phyloP scores from a whole-genome alignment of 1,284 basidiomycete species.

The Pholiota adiposa region DNA sequence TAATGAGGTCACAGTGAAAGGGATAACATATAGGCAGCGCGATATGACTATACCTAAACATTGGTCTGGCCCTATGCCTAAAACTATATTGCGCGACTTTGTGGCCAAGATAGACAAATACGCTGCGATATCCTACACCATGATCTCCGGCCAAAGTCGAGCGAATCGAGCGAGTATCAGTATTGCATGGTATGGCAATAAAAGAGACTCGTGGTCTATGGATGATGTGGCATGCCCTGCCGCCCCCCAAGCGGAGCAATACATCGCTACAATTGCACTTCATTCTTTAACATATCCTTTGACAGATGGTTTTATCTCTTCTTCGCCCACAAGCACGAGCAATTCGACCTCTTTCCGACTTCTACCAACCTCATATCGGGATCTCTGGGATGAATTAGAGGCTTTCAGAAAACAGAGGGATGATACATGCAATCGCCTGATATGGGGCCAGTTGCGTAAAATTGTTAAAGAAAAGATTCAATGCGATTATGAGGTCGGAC shows the following conservation, averaged over 20 bases:
- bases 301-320: constrained; percentile 64
- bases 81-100: constrained; percentile 66
- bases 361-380: constrained; percentile 84
- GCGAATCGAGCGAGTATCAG: constrained; percentile 73
- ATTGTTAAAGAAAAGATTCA: constrained; percentile 65
- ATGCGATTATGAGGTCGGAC: constrained; percentile 44
- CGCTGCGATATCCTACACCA: constrained; percentile 72
- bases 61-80: constrained; percentile 78
- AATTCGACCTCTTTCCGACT: constrained; percentile 68
- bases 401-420: constrained; percentile 61
- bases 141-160: constrained; percentile 69
- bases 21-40: constrained; percentile 64
- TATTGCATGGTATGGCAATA: constrained; percentile 73
- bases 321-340: constrained; percentile 43
- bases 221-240: constrained; percentile 84
- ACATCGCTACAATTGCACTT: constrained; percentile 86
- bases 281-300: constrained; percentile 72
- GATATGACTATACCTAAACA: constrained; percentile 85
- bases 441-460: constrained; percentile 73
- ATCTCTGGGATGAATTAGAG: constrained; percentile 95
- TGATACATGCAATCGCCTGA: constrained; percentile 66
- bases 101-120: constrained; percentile 74
- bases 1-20: constrained; percentile 53
- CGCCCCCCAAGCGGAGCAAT: constrained; percentile 86
- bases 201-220: constrained; percentile 80